Base-by-base conservation (phyloP, 2,329 filamentous ascomycete genomes). In the Aureobasidium subglaciale region DNA sequence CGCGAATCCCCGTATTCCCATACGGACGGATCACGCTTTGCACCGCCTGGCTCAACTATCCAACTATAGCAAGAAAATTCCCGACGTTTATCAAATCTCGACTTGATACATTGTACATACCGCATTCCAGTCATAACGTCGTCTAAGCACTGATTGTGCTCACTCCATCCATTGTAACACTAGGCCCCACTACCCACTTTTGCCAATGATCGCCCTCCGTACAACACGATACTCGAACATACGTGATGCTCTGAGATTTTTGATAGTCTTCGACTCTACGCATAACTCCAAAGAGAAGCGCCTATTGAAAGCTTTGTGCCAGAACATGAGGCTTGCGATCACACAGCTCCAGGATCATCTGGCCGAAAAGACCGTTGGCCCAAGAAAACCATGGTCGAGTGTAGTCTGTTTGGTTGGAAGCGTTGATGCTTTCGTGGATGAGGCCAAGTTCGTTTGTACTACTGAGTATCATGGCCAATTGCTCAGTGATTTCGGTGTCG, bases 351-450 rank as follows among this genome's bases (percentile, higher is more conserved):
- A 78, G 55, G 22, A 78, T 71, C 72, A 75, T 73, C 63, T 77
- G 73, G 9, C 75, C 77, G 65, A 75, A 79, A 56, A 78, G 63
- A 10, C 73, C 76, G 61, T 77, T 79, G 30, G 75, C 76, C 77
- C 77, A 79, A 4, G 71, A 73, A 60, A 73, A 78, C 73, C 76
- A 79, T 58, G 76, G 75, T 58, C 77, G 69, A 24, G 75, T 76
- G 70, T 72, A 79, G 57, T 73, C 65, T 15, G 61, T 69, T 29
- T 63, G 63, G 59, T 78, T 73, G 60, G 71, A 77, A n/a, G 68
- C 70, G 59, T 76, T 76, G 59, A 79, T 71, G 56, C 75, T 78
- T 66, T 79, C 76, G 58, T 79, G 77, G 18, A 79, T 74, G 63
- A 79, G 60, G 0, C 77, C 77, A 25, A 78, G 63, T 4, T 74